Evolutionary conservation across 2,329 filamentous ascomycete species (phyloP).

Genomic region (Salinomyces thailandicus): DNA sequence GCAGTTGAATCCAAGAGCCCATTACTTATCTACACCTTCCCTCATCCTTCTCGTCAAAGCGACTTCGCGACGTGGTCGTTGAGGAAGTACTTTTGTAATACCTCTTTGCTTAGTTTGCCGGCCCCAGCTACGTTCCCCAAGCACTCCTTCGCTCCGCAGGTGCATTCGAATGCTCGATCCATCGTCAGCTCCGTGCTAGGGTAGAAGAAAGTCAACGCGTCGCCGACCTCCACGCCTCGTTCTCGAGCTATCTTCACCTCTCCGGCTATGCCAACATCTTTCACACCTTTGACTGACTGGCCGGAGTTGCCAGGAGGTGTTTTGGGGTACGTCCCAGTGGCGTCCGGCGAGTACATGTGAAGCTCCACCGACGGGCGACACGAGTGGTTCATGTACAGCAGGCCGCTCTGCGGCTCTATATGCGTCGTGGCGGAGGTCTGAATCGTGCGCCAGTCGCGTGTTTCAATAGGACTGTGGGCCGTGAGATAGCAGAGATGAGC

Average conservation of each 20-base stretch:
- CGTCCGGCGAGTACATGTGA: constrained; percentile 33
- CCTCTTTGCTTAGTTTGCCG: constrained; percentile 24
- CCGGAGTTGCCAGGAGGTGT: no score
- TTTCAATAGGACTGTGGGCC: constrained; percentile 31
- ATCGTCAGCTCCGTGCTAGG: constrained; percentile 40
- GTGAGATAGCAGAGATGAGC: constrained; percentile 43
- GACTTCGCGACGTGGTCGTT: constrained; percentile 29
- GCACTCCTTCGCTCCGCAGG: constrained; percentile 30
- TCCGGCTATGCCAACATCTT: constrained; percentile 1
- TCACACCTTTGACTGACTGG: no score
- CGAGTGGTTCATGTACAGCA: constrained; percentile 50
- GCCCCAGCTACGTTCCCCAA: constrained; percentile 32
- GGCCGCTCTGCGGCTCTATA: constrained; percentile 47
- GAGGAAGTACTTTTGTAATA: constrained; percentile 31
- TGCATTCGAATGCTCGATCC: constrained; percentile 36
- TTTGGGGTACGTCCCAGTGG: constrained; percentile 17
- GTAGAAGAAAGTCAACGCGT: constrained; percentile 39
- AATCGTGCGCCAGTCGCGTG: constrained; percentile 42
- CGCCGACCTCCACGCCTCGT: constrained; percentile 29
- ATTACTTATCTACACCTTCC: not conserved
- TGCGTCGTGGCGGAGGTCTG: constrained; percentile 40
- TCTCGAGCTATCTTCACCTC: constrained; percentile 21
- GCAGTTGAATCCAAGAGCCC: no score
- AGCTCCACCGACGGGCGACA: constrained; percentile 41
- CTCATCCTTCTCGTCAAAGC: not conserved